Evolutionary conservation across 352 stramenopile genomes (phyloP).

Genomic region (Pythium chondricola): DNA sequence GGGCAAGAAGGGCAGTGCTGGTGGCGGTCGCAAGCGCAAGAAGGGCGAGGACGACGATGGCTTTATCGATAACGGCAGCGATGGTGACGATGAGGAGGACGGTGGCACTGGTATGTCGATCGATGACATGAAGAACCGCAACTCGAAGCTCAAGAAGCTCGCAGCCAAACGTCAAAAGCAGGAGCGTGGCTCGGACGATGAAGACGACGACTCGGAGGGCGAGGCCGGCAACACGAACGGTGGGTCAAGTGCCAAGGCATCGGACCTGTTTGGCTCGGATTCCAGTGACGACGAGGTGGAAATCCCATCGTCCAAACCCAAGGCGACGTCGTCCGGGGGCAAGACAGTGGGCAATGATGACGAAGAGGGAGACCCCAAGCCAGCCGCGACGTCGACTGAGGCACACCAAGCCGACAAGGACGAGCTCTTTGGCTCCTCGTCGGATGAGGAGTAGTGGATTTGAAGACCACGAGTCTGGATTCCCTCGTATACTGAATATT

Average conservation of each 20-base stretch:
- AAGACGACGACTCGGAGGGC: constrained; percentile 43
- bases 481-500: no score
- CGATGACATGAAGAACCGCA: constrained; percentile 88
- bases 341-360: constrained; percentile 31
- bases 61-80: constrained; percentile 59
- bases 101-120: constrained; percentile 70
- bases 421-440: constrained; percentile 82
- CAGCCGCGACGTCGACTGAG: constrained; percentile 17
- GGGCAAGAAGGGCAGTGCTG: constrained; percentile 28
- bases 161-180: constrained; percentile 83
- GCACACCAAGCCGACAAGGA: constrained; percentile 64
- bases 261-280: constrained; percentile 79
- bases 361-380: constrained; percentile 34
- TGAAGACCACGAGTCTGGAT: no score
- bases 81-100: constrained; percentile 57
- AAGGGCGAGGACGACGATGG: constrained; percentile 52
- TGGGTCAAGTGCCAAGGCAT: constrained; percentile 21
- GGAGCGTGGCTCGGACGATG: constrained; percentile 48
- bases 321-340: constrained; percentile 2
- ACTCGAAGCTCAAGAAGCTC: constrained; percentile 80
- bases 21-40: constrained; percentile 47
- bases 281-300: constrained; percentile 47
- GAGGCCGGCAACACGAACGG: constrained; percentile 17
- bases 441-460: constrained; percentile 65
- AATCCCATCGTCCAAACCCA: constrained; percentile 14